Evolutionary conservation across 2,329 filamentous ascomycete genomes (phyloP).

Genomic region (Penicillium glabrum): DNA sequence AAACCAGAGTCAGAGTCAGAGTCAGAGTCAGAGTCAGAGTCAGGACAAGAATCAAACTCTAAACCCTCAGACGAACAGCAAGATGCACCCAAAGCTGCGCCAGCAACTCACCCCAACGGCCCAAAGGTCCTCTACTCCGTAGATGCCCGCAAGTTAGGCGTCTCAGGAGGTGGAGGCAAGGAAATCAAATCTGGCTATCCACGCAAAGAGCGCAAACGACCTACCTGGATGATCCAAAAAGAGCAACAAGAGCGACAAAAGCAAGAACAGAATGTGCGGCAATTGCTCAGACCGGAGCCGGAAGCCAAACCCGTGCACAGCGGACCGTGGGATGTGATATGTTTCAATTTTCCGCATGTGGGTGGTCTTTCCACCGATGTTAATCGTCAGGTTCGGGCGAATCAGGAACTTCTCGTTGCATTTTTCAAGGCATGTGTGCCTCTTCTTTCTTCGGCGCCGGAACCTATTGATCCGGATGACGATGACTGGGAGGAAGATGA

Average conservation of each 20-base stretch:
- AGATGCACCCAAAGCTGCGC: background rate
- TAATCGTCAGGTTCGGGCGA: slow-evolving; percentile 88
- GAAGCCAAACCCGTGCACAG: slow-evolving; percentile 8
- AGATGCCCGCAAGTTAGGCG: slow-evolving; percentile 45
- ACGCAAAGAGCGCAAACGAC: slow-evolving; percentile 32
- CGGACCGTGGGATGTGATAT: slow-evolving; percentile 68
- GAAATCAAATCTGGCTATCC: slow-evolving; percentile 44
- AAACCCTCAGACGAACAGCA: background rate
- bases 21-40: background rate
- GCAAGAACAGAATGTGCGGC: background rate
- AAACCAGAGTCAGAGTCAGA: background rate
- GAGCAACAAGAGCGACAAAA: slow-evolving; percentile 3
- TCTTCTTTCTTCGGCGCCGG: slow-evolving; percentile 35
- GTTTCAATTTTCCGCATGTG: slow-evolving; percentile 98
- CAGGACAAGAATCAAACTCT: background rate
- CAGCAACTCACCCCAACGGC: background rate
- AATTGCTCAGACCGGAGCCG: background rate
- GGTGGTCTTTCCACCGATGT: slow-evolving; percentile 90
- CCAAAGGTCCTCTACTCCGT: slow-evolving; percentile 43
- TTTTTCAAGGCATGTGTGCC: slow-evolving; percentile 49
- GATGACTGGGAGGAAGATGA: slow-evolving; percentile 25
- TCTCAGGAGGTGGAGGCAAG: slow-evolving; percentile 39
- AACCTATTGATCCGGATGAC: slow-evolving; percentile 20
- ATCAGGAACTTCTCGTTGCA: slow-evolving; percentile 63
- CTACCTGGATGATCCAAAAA: slow-evolving; percentile 23